Percentiles rank a stretch among this genome's conserved stretches.
Evolutionary conservation across 2,329 filamentous ascomycete species (phyloP).

Genomic region (Didymella lethalis): DNA sequence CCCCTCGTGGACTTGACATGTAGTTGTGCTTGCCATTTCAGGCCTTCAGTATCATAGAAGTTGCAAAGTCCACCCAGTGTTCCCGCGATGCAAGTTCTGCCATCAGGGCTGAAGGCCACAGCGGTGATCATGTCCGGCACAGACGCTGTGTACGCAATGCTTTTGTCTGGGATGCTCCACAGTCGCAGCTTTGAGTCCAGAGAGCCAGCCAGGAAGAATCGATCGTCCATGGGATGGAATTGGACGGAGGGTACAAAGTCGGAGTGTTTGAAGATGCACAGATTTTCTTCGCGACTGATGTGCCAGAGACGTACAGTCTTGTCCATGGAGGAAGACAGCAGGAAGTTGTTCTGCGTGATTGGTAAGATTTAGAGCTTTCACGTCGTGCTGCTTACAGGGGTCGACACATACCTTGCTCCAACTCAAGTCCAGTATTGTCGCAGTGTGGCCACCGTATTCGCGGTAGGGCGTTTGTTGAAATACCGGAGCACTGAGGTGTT

Average conservation of each 20-base stretch:
- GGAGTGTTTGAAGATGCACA: slow-evolving; percentile 92
- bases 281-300: slow-evolving; percentile 80
- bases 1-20: slow-evolving; percentile 93
- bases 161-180: slow-evolving; percentile 97
- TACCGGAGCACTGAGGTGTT: slow-evolving; percentile 85
- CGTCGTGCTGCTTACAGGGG: not conserved
- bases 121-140: slow-evolving; percentile 90
- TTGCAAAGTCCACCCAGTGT: slow-evolving; percentile 84
- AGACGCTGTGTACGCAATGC: slow-evolving; percentile 81
- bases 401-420: slow-evolving; percentile 79
- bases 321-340: slow-evolving; percentile 96
- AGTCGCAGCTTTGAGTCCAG: slow-evolving; percentile 86
- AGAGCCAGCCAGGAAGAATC: slow-evolving; percentile 94
- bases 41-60: slow-evolving; percentile 90
- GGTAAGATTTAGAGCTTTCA: not conserved
- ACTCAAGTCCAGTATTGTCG: slow-evolving; percentile 87
- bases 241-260: slow-evolving; percentile 95
- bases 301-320: slow-evolving; percentile 97
- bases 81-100: slow-evolving; percentile 87
- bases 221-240: slow-evolving; percentile 93
- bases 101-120: slow-evolving; percentile 91
- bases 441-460: slow-evolving; percentile 83
- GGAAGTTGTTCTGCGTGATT: slow-evolving; percentile 77
- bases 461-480: slow-evolving; percentile 80
- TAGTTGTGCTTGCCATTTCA: slow-evolving; percentile 84